Evolutionary conservation across 768 basidiomycete genomes (phyloP).

Genomic region (Trametes cingulata): DNA sequence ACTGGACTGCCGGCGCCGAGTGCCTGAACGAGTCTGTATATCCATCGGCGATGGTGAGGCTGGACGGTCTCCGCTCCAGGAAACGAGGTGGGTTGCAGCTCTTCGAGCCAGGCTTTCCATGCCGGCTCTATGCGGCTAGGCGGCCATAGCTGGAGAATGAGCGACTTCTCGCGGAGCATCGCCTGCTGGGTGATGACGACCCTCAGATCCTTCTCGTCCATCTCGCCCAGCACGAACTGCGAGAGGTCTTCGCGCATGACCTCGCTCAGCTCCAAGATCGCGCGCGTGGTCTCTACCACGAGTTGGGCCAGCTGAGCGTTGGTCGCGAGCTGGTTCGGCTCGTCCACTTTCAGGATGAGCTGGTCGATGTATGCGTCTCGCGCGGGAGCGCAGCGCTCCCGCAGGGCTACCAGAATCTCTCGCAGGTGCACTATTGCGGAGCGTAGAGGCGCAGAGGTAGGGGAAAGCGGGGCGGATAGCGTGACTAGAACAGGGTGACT

Average conservation of each 20-base stretch:
- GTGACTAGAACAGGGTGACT: slow-evolving; percentile 50
- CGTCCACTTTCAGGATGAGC: slow-evolving; percentile 39
- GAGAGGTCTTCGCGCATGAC: slow-evolving; percentile 72
- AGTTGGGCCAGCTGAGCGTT: slow-evolving; percentile 43
- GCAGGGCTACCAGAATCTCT: slow-evolving; percentile 53
- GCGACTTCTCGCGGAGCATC: slow-evolving; percentile 51
- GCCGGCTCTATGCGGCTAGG: slow-evolving; percentile 33
- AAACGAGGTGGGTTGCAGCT: slow-evolving; percentile 5
- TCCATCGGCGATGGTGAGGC: slow-evolving; percentile 21
- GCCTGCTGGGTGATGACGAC: slow-evolving; percentile 54
- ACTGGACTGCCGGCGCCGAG: slow-evolving; percentile 27
- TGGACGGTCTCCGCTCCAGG: slow-evolving; percentile 9
- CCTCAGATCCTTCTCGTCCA: slow-evolving; percentile 63
- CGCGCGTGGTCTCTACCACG: slow-evolving; percentile 48
- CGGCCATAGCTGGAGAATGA: slow-evolving; percentile 55
- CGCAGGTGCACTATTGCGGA: slow-evolving; percentile 55
- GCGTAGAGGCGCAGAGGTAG: slow-evolving; percentile 66
- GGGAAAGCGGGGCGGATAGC: slow-evolving; percentile 60
- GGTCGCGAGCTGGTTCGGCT: slow-evolving; percentile 31
- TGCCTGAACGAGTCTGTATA: slow-evolving; percentile 27
- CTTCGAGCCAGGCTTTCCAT: slow-evolving; percentile 28
- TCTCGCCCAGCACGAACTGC: slow-evolving; percentile 60
- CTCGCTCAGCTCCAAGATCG: slow-evolving; percentile 53
- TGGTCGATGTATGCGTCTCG: slow-evolving; percentile 57
- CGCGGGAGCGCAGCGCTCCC: slow-evolving; percentile 65